phyloP scores from a whole-genome alignment of 805 yeast species.

The Metschnikowia peoriensis region DNA sequence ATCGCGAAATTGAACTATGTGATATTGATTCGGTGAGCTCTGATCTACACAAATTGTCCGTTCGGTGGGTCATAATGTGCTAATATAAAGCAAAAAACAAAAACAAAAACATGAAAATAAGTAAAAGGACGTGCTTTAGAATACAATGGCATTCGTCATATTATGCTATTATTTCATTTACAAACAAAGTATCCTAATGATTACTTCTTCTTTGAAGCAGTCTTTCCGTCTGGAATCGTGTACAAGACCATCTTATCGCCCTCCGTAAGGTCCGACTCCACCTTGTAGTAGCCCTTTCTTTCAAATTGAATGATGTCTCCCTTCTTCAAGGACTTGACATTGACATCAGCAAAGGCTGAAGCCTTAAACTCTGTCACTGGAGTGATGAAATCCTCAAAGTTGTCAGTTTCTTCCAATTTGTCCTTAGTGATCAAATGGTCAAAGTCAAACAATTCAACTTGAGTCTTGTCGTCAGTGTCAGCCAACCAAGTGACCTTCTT shows the following conservation, averaged over 20 bases:
- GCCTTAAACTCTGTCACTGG: constrained; percentile 83
- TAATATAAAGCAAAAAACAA: too few relatives aligned
- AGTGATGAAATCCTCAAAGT: constrained; percentile 88
- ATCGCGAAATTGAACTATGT: too few relatives aligned
- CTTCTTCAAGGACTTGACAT: constrained; percentile 69
- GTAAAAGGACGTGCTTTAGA: too few relatives aligned
- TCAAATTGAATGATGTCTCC: constrained; percentile 94
- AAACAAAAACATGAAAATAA: too few relatives aligned
- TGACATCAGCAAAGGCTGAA: constrained; percentile 74
- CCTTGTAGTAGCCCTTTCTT: constrained; percentile 92
- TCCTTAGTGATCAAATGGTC: constrained; percentile 95
- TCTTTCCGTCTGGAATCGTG: constrained; percentile 94
- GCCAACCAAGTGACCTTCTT: constrained; percentile 96
- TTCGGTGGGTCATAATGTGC: too few relatives aligned
- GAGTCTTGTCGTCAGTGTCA: constrained; percentile 65
- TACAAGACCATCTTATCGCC: constrained; percentile 75
- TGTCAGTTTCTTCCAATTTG: constrained; percentile 90
- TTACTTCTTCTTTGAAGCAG: constrained; percentile 37
- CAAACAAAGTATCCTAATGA: too few relatives aligned
- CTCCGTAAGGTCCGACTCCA: constrained; percentile 58
- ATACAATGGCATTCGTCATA: too few relatives aligned
- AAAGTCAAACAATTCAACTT: constrained; percentile 82
- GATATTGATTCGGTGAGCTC: too few relatives aligned
- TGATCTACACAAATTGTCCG: too few relatives aligned
- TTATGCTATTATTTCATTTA: too few relatives aligned